A percentile compares a stretch with the other conserved stretches of the same genome.
These are phyloP conservation scores for Puccinia hordei DNA, from an alignment of 1,284 basidiomycete species.

Conservation along the genomic window DNA sequence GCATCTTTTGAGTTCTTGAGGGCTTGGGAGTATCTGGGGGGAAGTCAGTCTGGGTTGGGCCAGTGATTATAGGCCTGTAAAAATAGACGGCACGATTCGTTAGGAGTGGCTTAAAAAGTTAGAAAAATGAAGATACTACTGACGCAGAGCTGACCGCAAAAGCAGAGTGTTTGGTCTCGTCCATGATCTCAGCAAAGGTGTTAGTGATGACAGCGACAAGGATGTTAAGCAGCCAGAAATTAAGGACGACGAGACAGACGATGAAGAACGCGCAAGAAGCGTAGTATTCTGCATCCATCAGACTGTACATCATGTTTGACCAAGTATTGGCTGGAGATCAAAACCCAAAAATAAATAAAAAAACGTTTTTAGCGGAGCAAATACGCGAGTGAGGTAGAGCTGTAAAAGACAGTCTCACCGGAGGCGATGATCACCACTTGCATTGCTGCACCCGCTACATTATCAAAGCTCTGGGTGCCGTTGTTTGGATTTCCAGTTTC, in stretches of 20 bases:
- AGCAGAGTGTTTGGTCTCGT: slow-evolving; percentile 85
- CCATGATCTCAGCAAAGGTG: slow-evolving; percentile 85
- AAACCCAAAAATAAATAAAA: slow-evolving; percentile 8
- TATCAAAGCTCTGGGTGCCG: slow-evolving; percentile 82
- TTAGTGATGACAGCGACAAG: slow-evolving; percentile 96
- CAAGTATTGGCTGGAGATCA: slow-evolving; percentile 56
- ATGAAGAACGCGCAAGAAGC: slow-evolving; percentile 86
- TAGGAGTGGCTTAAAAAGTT: too few relatives aligned
- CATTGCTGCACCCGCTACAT: slow-evolving; percentile 76
- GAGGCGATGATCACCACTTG: slow-evolving; percentile 85
- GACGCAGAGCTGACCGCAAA: slow-evolving; percentile 72
- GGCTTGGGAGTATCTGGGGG: slow-evolving; percentile 61
- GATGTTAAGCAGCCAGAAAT: slow-evolving; percentile 71
- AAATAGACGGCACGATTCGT: too few relatives aligned
- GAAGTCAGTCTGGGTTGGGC: slow-evolving; percentile 24
- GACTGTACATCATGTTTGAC: slow-evolving; percentile 76
- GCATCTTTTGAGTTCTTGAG: slow-evolving; percentile 55
- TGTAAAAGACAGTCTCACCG: slow-evolving; percentile 64
- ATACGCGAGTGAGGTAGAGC: too few relatives aligned
- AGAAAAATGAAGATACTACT: slow-evolving; percentile 45
- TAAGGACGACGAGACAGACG: slow-evolving; percentile 62
- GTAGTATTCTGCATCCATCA: slow-evolving; percentile 90
- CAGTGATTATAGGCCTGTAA: slow-evolving; percentile 61
- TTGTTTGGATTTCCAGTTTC: slow-evolving; percentile 71
- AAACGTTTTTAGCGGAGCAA: too few relatives aligned